Evolutionary conservation across 495 filamentous ascomycete species (phyloP).

Genomic region (Aspergillus kassunensis): DNA sequence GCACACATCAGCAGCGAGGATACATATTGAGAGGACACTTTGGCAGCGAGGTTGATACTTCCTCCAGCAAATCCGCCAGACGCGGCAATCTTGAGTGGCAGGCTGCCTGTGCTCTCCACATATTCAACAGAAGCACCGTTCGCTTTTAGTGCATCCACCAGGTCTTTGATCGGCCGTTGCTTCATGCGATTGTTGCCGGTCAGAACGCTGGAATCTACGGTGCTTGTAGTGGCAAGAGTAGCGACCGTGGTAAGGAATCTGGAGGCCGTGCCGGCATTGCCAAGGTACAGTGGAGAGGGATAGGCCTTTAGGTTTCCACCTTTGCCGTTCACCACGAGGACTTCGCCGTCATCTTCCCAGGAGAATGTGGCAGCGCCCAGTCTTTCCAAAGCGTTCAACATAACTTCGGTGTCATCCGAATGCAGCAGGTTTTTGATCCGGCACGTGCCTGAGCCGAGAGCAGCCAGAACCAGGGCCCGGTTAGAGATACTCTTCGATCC

Average conservation of each 20-base stretch:
- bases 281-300: slow-evolving; percentile 76
- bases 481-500: slow-evolving; percentile 99
- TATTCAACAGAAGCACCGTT: slow-evolving; percentile 85
- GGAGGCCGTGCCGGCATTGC: slow-evolving; percentile 95
- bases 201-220: slow-evolving; percentile 65
- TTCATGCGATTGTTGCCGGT: slow-evolving; percentile 98
- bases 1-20: slow-evolving; percentile 96
- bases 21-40: slow-evolving; percentile 95
- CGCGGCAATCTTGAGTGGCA: slow-evolving; percentile 80
- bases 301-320: slow-evolving; percentile 80
- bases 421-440: slow-evolving; percentile 88
- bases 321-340: slow-evolving; percentile 84
- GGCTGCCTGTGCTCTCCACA: slow-evolving; percentile 67
- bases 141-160: slow-evolving; percentile 84
- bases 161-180: slow-evolving; percentile 82
- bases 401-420: slow-evolving; percentile 95
- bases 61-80: slow-evolving; percentile 86
- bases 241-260: slow-evolving; percentile 93
- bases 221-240: slow-evolving; percentile 68
- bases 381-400: slow-evolving; percentile 81
- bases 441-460: slow-evolving; percentile 81
- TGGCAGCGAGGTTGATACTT: slow-evolving; percentile 85
- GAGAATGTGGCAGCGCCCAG: slow-evolving; percentile 87
- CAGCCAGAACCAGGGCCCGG: slow-evolving; percentile 86
- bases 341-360: slow-evolving; percentile 90